Evolutionary conservation across 2,329 filamentous ascomycete genomes (phyloP), one percentile per base, ranked within the genome.

Genomic region (Cercospora citrullina): DNA sequence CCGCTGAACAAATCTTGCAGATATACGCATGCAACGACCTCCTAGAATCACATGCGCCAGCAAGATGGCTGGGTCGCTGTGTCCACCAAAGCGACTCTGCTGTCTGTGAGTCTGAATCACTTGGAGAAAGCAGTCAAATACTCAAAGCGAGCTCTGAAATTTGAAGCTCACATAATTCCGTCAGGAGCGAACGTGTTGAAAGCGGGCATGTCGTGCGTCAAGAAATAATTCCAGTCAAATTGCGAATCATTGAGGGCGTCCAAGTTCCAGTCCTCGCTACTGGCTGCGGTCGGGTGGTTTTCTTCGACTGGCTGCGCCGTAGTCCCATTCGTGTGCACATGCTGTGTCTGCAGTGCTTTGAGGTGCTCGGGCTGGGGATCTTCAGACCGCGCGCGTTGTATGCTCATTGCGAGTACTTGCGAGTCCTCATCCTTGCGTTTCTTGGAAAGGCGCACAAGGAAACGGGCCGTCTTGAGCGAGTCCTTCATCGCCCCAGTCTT

Each of bases 381-480:
- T 23, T 67, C 71, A 4, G 68, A 71, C 16, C 64, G 42, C 10
- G 16, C 72, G 18, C 74, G 74, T 55, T 70, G 69, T 12, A 73
- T 63, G 36, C 66, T 72, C n/a, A 69, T 48, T 2, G 64, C 70
- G 6, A 73, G 70, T 5, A 73, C 71, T 55, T 70, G 64, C 16
- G 71, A 73, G 45, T 73, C 71, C 55, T 73, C 71, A 33, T 73
- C 71, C 71, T 74, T 77, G 7, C 78, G 72, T 59, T 78, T 65
- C 62, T 76, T 83, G 48, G 87, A 85, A 53, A 87, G 76, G 0
- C 84, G 75, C 10, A 87, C 80, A 16, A 88, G 79, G 26, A 87
- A 75, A 12, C 84, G 85, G 0, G 86, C 86, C 0, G 85, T 87
- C 14, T 82, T 84, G 18, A 86, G 78, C 0, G 85, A 86, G 70